Conservation (phyloP, 75 land plant genomes). For the Sequoia sempervirens region DNA sequence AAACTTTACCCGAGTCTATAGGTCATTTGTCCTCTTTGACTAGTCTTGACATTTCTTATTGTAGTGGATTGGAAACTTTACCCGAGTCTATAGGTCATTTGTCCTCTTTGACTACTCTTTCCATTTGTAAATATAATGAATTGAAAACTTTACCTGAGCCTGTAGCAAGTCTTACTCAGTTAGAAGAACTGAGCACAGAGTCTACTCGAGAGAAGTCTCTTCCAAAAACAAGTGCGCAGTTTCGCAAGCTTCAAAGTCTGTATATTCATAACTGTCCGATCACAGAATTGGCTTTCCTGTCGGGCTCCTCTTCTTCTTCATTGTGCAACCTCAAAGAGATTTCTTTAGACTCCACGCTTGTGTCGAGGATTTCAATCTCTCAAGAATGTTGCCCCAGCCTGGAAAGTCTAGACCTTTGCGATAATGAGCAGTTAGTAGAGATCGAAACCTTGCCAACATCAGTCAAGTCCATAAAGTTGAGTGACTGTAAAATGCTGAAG, state of each 20-base stretch:
- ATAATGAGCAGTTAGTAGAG: neutral
- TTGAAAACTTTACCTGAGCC: neutral
- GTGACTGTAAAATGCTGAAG: neutral
- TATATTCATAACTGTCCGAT: no score
- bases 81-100: no score
- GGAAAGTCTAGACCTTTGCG: neutral
- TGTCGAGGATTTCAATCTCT: neutral
- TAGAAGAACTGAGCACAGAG: neutral
- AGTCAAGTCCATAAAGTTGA: neutral
- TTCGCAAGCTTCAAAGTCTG: no score
- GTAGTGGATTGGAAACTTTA: neutral
- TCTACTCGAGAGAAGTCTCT: neutral
- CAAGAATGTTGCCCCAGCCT: neutral
- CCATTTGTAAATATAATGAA: rapidly evolving
- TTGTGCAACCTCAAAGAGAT: neutral
- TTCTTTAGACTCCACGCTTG: neutral
- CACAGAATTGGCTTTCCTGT: no score
- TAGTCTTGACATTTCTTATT: neutral
- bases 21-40: neutral
- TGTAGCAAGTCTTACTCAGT: neutral
- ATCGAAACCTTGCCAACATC: neutral
- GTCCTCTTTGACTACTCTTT: no score
- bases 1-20: neutral
- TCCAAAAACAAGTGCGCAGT: no score
- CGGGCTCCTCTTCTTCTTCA: neutral